Conservation (phyloP, 1,139 yeast genomes). For the Blastobotrys raffinosifermentans region DNA sequence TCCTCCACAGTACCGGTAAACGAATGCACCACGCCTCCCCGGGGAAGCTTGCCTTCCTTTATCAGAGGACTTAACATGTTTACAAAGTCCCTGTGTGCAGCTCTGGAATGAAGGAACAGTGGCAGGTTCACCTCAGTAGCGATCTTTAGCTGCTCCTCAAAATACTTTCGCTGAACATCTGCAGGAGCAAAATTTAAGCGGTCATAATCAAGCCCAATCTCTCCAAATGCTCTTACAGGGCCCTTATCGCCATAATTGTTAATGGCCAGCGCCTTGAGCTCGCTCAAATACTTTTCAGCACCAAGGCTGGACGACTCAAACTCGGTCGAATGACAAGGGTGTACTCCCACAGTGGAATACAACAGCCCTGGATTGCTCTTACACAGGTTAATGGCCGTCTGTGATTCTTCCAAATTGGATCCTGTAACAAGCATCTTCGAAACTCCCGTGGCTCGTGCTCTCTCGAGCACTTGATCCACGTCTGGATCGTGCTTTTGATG, state of each 20-base stretch:
- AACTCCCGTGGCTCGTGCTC: slow-evolving; percentile 66
- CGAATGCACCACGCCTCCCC: slow-evolving; percentile 81
- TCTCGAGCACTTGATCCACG: slow-evolving; percentile 51
- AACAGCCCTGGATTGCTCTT: slow-evolving; percentile 31
- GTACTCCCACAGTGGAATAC: slow-evolving; percentile 82
- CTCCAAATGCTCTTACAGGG: slow-evolving; percentile 73
- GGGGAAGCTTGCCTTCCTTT: slow-evolving; percentile 31
- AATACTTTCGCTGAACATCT: slow-evolving; percentile 61
- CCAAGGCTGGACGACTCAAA: slow-evolving; percentile 39
- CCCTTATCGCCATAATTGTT: slow-evolving; percentile 42
- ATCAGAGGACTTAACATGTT: slow-evolving; percentile 55
- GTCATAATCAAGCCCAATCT: slow-evolving; percentile 91
- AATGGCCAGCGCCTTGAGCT: slow-evolving; percentile 45
- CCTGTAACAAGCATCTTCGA: slow-evolving; percentile 75
- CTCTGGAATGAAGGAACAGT: slow-evolving; percentile 82
- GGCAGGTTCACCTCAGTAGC: slow-evolving; percentile 55
- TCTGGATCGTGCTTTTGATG: slow-evolving; percentile 64
- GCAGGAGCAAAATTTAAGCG: slow-evolving; percentile 69
- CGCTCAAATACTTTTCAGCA: slow-evolving; percentile 36
- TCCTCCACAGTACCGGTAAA: slow-evolving; percentile 82
- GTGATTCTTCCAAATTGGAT: slow-evolving; percentile 62
- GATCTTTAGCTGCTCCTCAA: slow-evolving; percentile 63
- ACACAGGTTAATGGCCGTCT: slow-evolving; percentile 42
- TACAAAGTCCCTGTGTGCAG: slow-evolving; percentile 77
- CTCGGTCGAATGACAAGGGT: slow-evolving; percentile 79